Base-by-base conservation (phyloP, 2,329 filamentous ascomycete species). In the Pochonia chlamydosporia region DNA sequence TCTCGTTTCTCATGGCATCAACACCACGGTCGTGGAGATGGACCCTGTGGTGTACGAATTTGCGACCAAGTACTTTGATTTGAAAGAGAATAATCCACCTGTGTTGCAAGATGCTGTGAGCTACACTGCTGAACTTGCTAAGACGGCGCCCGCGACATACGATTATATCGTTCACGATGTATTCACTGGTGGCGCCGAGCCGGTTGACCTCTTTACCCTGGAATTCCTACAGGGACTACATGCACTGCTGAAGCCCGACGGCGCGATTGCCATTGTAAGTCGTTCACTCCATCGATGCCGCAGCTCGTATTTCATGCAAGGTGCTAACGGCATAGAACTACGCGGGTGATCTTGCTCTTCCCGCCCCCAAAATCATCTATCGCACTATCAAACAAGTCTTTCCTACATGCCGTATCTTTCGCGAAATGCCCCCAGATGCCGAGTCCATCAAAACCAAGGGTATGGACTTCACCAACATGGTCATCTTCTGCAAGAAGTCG, bases 141-240 rank as follows among this genome's bases (percentile, higher is more conserved):
- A 67, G 43, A 56, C 67, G 24, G 57, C 70, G 48, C 63, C 67
- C 7, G 64, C 72, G 40, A 73, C 73, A 24, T 99, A 86, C 64
- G 85, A 96, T 69, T 97, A 96, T 70, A 93, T 99, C 60, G 78
- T 99, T 46, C 93, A 99, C 64, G 93, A 99, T 57, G 93, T 99
- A 21, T 99, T 99, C 64, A 99, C 93, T 1, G 93, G 93, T 21
- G 93, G 93, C 44, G 91, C 90, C 0, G 93, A 97, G 64, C 93
- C 93, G 1, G 81, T 91, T 3, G 75, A 84, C 7, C 79, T 99
- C 7, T 99, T 99, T 67, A 97, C 91, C 0, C 65, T 83, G 5
- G 85, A 93, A 56, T 97, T 99, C 59, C 69, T 99, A 37, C 67
- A 78, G 44, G 81, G 85, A 5, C 73, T 99, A 2, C 71, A 80